phyloP scores from a whole-genome alignment of 306 rosid genomes.

The Amphicarpaea edgeworthii region DNA sequence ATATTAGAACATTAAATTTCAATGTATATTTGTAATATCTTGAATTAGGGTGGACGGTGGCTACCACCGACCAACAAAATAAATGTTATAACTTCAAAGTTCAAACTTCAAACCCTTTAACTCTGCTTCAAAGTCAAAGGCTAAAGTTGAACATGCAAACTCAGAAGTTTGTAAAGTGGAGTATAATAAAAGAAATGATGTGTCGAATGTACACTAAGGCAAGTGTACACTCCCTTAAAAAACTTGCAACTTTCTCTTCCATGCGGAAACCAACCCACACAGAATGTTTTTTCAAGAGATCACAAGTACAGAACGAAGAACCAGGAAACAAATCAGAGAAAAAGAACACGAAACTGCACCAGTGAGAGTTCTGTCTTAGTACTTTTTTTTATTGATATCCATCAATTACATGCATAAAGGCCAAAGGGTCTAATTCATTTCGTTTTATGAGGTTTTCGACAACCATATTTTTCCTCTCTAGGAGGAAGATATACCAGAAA shows the following conservation, averaged over 20 bases:
- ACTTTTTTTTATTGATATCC: background rate
- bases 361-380: background rate
- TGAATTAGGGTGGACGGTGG: background rate
- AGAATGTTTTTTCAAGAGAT: constrained; percentile 13
- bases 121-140: background rate
- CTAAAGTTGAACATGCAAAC: constrained; percentile 1
- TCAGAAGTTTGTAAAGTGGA: background rate
- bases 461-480: background rate
- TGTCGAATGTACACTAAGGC: constrained; percentile 10
- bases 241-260: background rate
- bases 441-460: background rate
- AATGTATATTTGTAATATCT: background rate
- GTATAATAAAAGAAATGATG: background rate
- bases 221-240: background rate
- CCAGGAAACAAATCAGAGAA: background rate
- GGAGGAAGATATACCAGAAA: background rate
- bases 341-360: background rate
- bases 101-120: background rate
- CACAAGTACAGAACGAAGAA: background rate
- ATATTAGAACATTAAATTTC: constrained; percentile 25
- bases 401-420: background rate
- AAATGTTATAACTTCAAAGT: constrained; percentile 10
- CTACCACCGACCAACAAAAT: background rate
- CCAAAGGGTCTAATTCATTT: background rate
- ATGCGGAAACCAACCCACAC: background rate